Evolutionary conservation across 352 stramenopile species (phyloP), one percentile per base, ranked within the genome.

Genomic region (Elongisporangium undulatum): DNA sequence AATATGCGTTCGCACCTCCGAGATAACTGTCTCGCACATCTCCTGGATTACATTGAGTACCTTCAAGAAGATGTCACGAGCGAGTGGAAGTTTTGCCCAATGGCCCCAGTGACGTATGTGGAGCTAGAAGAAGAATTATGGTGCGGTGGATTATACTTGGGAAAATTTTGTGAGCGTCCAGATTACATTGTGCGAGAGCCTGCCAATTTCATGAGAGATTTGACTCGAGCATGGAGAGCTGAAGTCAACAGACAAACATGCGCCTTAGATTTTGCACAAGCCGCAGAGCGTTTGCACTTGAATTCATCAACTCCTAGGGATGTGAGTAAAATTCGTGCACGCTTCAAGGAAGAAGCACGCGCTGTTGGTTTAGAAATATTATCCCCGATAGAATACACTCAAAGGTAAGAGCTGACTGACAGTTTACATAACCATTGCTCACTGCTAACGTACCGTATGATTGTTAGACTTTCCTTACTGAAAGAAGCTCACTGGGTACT

Each of bases 101-200:
- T 98, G 72, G 93, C 95, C 22, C 87, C 86, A 16, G 75, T 98
- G 51, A 66, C 79, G 0, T 99, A 97, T 65, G 74, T 80, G 2
- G 80, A 97, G 21, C 77, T 99, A 0, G 71, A 91, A 19, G 65
- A 93, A 55, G 96, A 98, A 68, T 60, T 98, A 3, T 98, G 94
- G 77, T 98, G 94, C 64, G 82, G 95, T 65, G 95, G 95, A 34
- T 93, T 97, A 56, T 98, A 98, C 56, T 67, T 99, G 29, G 68
- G 75, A 22, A 94, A 97, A 50, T 87, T 98, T n/a, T 98, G 92
- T 62, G 82, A 96, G 53, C 67, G 89, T 51, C 60, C 85, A 17
- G 77, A 92, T 16, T 97, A 86, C 64, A 55, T 63, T 39, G 91
- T 99, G 53, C 69, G 72, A 20, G 77, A 98, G 41, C 92, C 95